These are phyloP conservation scores for Pyracantha coccinea DNA, from an alignment of 331 rosid genomes.

Conservation along the genomic window DNA sequence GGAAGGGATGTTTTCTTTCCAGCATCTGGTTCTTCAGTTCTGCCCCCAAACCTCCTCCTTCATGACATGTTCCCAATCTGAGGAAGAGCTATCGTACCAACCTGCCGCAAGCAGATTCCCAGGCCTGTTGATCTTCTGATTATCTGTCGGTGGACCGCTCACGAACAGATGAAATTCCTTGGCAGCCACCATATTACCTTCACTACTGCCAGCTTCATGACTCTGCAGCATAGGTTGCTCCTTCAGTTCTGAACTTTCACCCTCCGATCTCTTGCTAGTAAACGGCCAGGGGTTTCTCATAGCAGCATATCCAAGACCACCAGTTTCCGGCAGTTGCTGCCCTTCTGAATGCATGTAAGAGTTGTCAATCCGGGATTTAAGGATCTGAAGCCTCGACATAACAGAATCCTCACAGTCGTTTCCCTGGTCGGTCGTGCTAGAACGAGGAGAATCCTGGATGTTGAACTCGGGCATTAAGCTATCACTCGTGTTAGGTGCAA, in stretches of 20 bases:
- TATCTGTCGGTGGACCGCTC: constrained; percentile 25
- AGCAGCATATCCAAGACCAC: constrained; percentile 17
- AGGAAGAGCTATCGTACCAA: constrained; percentile 39
- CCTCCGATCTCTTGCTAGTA: constrained; percentile 21
- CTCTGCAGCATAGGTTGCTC: constrained; percentile 16
- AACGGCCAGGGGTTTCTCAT: constrained; percentile 22
- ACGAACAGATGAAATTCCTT: constrained; percentile 24
- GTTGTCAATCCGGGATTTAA: constrained; percentile 30
- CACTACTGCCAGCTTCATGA: constrained; percentile 16
- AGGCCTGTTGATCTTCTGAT: constrained; percentile 7
- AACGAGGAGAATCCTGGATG: constrained; percentile 19
- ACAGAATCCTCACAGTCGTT: constrained; percentile 40
- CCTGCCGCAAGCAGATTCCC: constrained; percentile 23
- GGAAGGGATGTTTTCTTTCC: background rate
- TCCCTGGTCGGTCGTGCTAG: constrained; percentile 6
- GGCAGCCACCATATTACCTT: constrained; percentile 10
- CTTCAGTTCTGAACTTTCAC: constrained; percentile 15
- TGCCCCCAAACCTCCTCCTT: constrained; percentile 40
- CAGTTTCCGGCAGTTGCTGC: constrained; percentile 14
- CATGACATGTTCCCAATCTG: constrained; percentile 83
- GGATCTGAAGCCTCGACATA: constrained; percentile 40
- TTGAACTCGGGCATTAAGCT: background rate
- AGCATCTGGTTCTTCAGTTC: constrained; percentile 14
- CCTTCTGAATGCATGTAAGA: constrained; percentile 18
- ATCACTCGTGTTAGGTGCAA: constrained; percentile 13